These are phyloP conservation scores for Apiotrichum mycotoxinovorans DNA, from an alignment of 1,284 basidiomycete species.

Conservation along the genomic window DNA sequence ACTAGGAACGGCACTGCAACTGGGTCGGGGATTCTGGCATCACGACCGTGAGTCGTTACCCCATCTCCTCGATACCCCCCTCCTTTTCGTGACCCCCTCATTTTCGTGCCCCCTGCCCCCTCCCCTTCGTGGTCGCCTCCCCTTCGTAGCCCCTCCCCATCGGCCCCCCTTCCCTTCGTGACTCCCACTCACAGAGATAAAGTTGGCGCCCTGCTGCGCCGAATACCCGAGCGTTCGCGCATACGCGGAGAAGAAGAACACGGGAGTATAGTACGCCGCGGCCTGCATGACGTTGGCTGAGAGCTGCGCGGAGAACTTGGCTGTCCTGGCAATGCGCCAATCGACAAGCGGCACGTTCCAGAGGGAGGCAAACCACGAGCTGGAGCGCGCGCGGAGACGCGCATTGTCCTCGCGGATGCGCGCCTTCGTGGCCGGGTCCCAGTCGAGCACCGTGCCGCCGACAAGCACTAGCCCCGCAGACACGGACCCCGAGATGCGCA, in stretches of 20 bases:
- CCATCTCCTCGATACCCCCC: no score
- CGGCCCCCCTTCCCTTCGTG: no score
- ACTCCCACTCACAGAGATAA: slow-evolving; percentile 34
- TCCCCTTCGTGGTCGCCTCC: no score
- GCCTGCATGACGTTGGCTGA: slow-evolving; percentile 22
- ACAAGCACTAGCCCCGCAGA: slow-evolving; percentile 11
- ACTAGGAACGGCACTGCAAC: no score
- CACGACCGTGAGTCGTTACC: no score
- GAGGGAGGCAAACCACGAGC: neutral
- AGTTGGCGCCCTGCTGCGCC: slow-evolving; percentile 24
- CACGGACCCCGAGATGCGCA: slow-evolving; percentile 28
- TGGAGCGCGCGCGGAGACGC: neutral
- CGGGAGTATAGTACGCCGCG: slow-evolving; percentile 35
- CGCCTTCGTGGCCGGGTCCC: slow-evolving; percentile 26
- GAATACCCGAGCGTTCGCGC: slow-evolving; percentile 27
- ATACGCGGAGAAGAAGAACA: slow-evolving; percentile 38
- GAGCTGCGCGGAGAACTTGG: slow-evolving; percentile 26
- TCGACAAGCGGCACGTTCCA: slow-evolving; percentile 29
- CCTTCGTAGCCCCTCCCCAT: no score
- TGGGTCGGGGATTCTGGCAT: no score
- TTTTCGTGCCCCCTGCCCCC: no score
- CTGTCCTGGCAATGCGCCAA: slow-evolving; percentile 26
- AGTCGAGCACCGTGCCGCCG: slow-evolving; percentile 23
- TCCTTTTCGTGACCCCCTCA: no score
- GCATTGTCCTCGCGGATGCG: slow-evolving; percentile 17